phyloP scores from a whole-genome alignment of 441 rosid genomes.

The Monsonia emarginata region DNA sequence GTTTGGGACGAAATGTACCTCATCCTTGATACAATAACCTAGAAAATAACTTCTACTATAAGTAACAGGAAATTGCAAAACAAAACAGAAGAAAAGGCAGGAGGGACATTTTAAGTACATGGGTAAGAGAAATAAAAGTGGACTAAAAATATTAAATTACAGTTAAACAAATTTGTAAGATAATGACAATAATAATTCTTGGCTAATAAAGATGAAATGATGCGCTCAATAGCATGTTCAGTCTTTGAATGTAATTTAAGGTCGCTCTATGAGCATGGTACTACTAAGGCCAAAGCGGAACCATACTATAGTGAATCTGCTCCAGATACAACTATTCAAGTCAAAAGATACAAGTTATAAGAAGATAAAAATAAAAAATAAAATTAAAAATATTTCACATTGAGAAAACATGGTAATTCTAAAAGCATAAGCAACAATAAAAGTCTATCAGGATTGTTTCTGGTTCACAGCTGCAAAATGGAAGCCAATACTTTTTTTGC shows the following conservation, averaged over 20 bases:
- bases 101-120: not conserved
- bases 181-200: slow-evolving; percentile 4
- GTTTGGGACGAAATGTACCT: slow-evolving; percentile 98
- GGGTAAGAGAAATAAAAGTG: not conserved
- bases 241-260: not conserved
- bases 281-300: not conserved
- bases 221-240: not conserved
- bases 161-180: not conserved
- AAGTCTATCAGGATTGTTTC: not conserved
- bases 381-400: not conserved
- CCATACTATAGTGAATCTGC: not conserved
- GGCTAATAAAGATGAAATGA: not conserved
- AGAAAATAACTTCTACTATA: slow-evolving; percentile 11
- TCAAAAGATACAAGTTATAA: not conserved
- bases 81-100: not conserved
- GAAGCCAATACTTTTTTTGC: too few relatives aligned
- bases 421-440: not conserved
- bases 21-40: slow-evolving; percentile 99
- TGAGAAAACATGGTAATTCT: not conserved
- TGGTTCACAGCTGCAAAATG: too few relatives aligned
- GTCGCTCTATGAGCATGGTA: not conserved
- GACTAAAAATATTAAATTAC: slow-evolving; percentile 4
- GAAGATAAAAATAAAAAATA: not conserved
- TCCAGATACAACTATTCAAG: not conserved
- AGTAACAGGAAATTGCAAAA: not conserved